These are phyloP conservation scores for Skeletonema potamos DNA, from an alignment of 108 stramenopile species.

Conservation along the genomic window DNA sequence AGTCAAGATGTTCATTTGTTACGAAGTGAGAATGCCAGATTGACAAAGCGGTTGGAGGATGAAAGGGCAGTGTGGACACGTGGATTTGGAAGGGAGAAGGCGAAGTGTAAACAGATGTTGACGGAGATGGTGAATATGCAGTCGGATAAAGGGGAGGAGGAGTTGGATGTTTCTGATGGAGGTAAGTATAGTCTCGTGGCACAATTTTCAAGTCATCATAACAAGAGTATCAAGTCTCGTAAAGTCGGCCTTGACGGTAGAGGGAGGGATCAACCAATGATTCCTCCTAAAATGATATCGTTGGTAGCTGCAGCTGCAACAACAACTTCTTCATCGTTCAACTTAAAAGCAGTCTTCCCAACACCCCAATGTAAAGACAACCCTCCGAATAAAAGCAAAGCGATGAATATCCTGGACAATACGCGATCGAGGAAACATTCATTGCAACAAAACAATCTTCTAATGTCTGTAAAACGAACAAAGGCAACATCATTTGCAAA, in stretches of 20 bases:
- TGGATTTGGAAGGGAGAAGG: constrained; percentile 1
- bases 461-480: neutral
- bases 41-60: constrained; percentile 6
- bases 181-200: neutral
- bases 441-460: neutral
- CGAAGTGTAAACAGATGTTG: neutral
- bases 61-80: neutral
- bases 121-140: neutral
- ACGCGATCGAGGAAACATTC: neutral
- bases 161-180: neutral
- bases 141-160: neutral
- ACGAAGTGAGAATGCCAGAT: constrained; percentile 1
- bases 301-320: neutral
- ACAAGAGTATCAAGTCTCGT: neutral
- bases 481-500: neutral
- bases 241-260: neutral
- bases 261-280: neutral
- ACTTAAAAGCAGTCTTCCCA: neutral
- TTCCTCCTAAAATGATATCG: neutral
- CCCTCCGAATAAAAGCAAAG: neutral
- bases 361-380: neutral
- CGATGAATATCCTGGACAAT: neutral
- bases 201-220: neutral
- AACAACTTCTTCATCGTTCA: neutral
- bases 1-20: constrained; percentile 25